These are phyloP conservation scores for Cyclospora cayetanensis DNA, from an alignment of 169 alveolate species.

Conservation along the genomic window DNA sequence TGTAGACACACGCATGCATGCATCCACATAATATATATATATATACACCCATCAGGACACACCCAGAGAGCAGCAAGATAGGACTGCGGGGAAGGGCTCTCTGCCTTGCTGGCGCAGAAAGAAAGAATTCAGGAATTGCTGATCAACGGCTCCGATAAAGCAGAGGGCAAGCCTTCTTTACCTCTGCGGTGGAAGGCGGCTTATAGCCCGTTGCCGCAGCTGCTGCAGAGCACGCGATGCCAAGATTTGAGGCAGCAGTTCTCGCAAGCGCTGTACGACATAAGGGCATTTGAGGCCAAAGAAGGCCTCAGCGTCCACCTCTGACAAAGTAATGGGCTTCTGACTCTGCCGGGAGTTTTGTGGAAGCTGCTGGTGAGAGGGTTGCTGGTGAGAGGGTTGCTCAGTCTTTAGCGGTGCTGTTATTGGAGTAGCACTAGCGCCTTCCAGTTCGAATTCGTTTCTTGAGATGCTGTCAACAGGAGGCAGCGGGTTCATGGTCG, in stretches of 20 bases:
- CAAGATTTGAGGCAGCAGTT: neutral
- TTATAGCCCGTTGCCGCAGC: slow-evolving; percentile 27
- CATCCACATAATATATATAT: neutral
- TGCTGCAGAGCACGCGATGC: slow-evolving; percentile 41
- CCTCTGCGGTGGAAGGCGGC: neutral
- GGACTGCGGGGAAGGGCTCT: neutral
- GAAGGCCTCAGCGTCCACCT: slow-evolving; percentile 22
- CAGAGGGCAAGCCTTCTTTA: neutral
- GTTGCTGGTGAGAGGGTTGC: neutral
- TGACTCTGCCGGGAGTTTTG: neutral
- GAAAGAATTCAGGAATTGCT: no score
- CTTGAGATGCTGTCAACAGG: neutral
- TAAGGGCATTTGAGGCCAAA: slow-evolving; percentile 49
- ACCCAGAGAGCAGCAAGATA: no score
- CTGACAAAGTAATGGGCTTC: neutral
- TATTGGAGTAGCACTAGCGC: neutral
- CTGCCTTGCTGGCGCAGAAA: neutral
- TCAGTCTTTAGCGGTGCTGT: neutral
- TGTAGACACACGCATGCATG: neutral
- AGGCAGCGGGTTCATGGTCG: neutral
- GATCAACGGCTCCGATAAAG: no score
- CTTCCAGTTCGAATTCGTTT: neutral
- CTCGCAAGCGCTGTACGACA: slow-evolving; percentile 29
- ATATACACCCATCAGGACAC: neutral
- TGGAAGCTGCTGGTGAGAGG: slow-evolving; percentile 16